Conservation (phyloP, 1,139 yeast genomes). For the Hyphopichia pseudoburtonii region DNA sequence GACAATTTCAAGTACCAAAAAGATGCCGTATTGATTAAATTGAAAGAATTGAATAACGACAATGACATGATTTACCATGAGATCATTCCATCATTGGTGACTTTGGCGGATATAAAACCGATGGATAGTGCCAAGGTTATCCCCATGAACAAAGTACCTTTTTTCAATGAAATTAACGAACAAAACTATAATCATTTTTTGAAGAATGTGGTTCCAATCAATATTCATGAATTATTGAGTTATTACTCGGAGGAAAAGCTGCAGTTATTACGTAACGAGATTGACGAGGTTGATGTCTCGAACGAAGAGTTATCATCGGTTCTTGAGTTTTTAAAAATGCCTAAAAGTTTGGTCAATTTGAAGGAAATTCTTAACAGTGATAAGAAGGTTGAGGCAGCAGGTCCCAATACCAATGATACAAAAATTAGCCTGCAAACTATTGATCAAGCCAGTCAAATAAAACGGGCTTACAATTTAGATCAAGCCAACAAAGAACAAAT, state of each 20-base stretch:
- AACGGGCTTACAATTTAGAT: conserved; percentile 22
- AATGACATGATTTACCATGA: conserved; percentile 90
- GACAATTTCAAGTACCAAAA: conserved; percentile 46
- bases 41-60: conserved; percentile 63
- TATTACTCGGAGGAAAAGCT: conserved; percentile 90
- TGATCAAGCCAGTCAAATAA: conserved; percentile 28
- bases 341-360: conserved; percentile 60
- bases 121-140: conserved; percentile 76
- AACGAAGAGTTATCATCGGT: conserved; percentile 78
- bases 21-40: conserved; percentile 45
- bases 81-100: conserved; percentile 58
- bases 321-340: conserved; percentile 76
- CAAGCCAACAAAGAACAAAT: conserved; percentile 22
- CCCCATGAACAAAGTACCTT: conserved; percentile 41
- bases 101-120: conserved; percentile 61
- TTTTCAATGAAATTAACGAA: conserved; percentile 46
- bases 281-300: conserved; percentile 75
- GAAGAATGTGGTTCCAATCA: conserved; percentile 79
- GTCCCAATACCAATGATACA: conserved; percentile 1
- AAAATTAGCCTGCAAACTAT: conserved; percentile 17
- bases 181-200: conserved; percentile 61
- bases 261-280: conserved; percentile 66
- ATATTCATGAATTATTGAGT: conserved; percentile 84
- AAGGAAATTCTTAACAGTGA: conserved; percentile 34
- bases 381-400: neutral